Conservation (phyloP, 257 asterid species). For the Fraxinus pennsylvanica region DNA sequence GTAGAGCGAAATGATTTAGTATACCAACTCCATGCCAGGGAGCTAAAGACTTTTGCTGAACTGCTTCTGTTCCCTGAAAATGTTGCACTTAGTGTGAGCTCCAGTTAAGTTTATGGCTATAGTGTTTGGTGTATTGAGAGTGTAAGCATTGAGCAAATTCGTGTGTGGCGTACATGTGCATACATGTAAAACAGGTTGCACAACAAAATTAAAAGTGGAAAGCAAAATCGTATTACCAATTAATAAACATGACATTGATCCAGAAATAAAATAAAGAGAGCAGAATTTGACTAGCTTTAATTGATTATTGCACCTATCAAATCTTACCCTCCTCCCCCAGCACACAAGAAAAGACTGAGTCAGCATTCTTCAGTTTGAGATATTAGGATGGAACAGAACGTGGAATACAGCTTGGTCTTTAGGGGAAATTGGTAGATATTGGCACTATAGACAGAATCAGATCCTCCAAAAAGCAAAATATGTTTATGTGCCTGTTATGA, state of each 20-base stretch:
- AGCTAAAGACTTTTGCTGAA: slow-evolving; percentile 71
- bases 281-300: not conserved
- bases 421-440: not conserved
- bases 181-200: not conserved
- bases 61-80: slow-evolving; percentile 67
- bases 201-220: not conserved
- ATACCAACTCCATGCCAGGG: slow-evolving; percentile 74
- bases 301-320: not conserved
- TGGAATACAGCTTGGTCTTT: not conserved
- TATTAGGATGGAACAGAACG: not conserved
- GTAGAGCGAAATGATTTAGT: slow-evolving; percentile 56
- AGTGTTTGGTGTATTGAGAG: not conserved
- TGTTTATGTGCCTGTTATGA: not conserved
- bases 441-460: not conserved
- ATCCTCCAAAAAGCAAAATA: not conserved
- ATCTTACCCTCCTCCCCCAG: not conserved
- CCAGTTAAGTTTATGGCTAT: not conserved
- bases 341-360: not conserved
- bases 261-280: not conserved
- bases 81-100: slow-evolving; percentile 3
- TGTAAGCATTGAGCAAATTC: too few relatives aligned
- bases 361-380: not conserved
- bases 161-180: not conserved
- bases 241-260: not conserved
- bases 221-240: not conserved